Evolutionary conservation across 73 alveolate genomes (phyloP).

Genomic region (Stentor coeruleus): DNA sequence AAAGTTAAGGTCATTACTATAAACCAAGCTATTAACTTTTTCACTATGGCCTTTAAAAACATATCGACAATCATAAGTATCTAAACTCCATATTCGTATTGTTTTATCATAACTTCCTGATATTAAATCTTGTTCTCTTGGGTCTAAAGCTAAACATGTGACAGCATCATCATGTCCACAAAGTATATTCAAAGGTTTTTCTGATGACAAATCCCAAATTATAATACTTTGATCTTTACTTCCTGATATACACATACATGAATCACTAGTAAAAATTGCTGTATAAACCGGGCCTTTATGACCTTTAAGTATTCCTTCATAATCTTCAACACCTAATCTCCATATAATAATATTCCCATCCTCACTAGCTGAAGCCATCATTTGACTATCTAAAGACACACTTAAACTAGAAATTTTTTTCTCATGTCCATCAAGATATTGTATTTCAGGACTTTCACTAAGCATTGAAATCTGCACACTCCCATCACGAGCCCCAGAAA

Average conservation of each 20-base stretch:
- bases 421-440: not conserved
- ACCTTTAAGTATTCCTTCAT: slow-evolving; percentile 68
- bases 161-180: not conserved
- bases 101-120: not conserved
- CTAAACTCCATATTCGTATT: not conserved
- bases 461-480: not conserved
- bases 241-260: slow-evolving; percentile 95
- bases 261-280: slow-evolving; percentile 86
- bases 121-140: not conserved
- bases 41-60: not conserved
- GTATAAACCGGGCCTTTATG: slow-evolving; percentile 93
- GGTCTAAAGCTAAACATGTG: not conserved
- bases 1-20: not conserved
- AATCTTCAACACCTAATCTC: not conserved
- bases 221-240: slow-evolving; percentile 82
- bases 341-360: slow-evolving; percentile 7
- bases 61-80: too few relatives aligned
- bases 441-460: not conserved
- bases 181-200: not conserved
- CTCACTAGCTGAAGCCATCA: slow-evolving; percentile 1
- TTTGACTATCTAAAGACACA: not conserved
- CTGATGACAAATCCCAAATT: slow-evolving; percentile 69
- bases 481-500: not conserved
- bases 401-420: not conserved
- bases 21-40: not conserved